phyloP scores from a whole-genome alignment of 768 basidiomycete species.

The Boletellus emodensis region DNA sequence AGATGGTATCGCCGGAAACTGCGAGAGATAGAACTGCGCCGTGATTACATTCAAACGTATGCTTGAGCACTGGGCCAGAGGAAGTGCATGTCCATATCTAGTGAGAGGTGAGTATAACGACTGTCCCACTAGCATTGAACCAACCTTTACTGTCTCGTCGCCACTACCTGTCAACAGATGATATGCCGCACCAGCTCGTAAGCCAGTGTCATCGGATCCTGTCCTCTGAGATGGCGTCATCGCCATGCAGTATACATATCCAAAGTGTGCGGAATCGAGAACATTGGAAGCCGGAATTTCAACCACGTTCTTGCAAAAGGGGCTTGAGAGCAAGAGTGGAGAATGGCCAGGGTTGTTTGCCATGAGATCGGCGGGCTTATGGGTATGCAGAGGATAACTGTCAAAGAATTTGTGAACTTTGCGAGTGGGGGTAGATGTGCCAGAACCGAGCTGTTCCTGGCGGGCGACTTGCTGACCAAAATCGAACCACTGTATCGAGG shows the following conservation, averaged over 20 bases:
- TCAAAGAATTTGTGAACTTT: slow-evolving; percentile 90
- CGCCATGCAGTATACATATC: slow-evolving; percentile 87
- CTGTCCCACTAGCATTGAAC: slow-evolving; percentile 1
- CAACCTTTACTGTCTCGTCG: slow-evolving; percentile 84
- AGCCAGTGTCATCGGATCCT: slow-evolving; percentile 31
- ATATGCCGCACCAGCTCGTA: slow-evolving; percentile 23
- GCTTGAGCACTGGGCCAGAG: slow-evolving; percentile 44
- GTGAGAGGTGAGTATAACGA: not conserved
- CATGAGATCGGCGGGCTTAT: slow-evolving; percentile 61
- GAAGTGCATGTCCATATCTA: slow-evolving; percentile 67
- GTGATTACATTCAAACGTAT: slow-evolving; percentile 67
- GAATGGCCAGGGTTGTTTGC: slow-evolving; percentile 51
- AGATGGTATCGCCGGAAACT: slow-evolving; percentile 73
- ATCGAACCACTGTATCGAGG: slow-evolving; percentile 85
- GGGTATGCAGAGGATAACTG: slow-evolving; percentile 73
- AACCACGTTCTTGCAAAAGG: slow-evolving; percentile 28
- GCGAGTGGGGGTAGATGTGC: slow-evolving; percentile 37
- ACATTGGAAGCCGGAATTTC: slow-evolving; percentile 66
- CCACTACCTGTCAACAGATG: slow-evolving; percentile 84
- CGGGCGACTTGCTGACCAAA: slow-evolving; percentile 36
- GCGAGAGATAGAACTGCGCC: slow-evolving; percentile 84
- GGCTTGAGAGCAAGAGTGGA: slow-evolving; percentile 31
- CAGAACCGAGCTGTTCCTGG: slow-evolving; percentile 21
- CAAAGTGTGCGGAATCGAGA: slow-evolving; percentile 87
- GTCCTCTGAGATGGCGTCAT: slow-evolving; percentile 40